Percentiles rank a stretch among this genome's conserved stretches.
Conservation (phyloP, 768 basidiomycete species). For the Lyophyllum semitale region DNA sequence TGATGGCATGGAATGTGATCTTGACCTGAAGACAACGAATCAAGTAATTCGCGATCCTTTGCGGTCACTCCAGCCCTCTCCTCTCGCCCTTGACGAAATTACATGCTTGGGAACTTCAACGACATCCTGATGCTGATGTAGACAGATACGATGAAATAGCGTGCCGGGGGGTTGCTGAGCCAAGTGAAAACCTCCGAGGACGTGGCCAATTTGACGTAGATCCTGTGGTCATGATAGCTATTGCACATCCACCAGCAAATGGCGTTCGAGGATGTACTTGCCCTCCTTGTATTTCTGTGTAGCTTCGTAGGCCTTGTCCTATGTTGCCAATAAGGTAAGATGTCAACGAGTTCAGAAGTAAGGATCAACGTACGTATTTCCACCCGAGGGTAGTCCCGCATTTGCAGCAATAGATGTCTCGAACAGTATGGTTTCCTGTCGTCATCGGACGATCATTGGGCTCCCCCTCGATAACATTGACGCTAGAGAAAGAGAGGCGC, state of each 20-base stretch:
- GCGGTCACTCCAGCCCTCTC: constrained; percentile 10
- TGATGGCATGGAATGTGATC: constrained; percentile 7
- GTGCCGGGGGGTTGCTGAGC: constrained; percentile 1
- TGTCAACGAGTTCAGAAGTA: background rate
- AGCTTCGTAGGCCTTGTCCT: constrained; percentile 91
- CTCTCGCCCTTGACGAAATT: background rate
- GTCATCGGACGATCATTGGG: constrained; percentile 95
- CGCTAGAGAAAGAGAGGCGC: constrained; percentile 45
- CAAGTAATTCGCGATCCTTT: background rate
- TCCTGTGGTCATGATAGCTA: constrained; percentile 30
- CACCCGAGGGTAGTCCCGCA: constrained; percentile 88
- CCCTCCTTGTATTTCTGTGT: constrained; percentile 98
- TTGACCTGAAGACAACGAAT: constrained; percentile 4
- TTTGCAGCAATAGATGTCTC: constrained; percentile 93
- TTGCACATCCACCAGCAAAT: constrained; percentile 85
- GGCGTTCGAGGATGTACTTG: constrained; percentile 96
- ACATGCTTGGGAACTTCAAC: constrained; percentile 21
- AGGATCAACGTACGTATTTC: constrained; percentile 85
- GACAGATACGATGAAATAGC: constrained; percentile 19
- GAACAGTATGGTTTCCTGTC: constrained; percentile 93
- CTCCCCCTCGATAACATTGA: constrained; percentile 89
- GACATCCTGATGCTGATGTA: constrained; percentile 20
- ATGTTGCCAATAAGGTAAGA: constrained; percentile 14
- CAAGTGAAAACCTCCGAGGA: background rate
- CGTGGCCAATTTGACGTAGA: background rate